phyloP scores from a whole-genome alignment of 108 stramenopile genomes.

The Cyclotella atomus region DNA sequence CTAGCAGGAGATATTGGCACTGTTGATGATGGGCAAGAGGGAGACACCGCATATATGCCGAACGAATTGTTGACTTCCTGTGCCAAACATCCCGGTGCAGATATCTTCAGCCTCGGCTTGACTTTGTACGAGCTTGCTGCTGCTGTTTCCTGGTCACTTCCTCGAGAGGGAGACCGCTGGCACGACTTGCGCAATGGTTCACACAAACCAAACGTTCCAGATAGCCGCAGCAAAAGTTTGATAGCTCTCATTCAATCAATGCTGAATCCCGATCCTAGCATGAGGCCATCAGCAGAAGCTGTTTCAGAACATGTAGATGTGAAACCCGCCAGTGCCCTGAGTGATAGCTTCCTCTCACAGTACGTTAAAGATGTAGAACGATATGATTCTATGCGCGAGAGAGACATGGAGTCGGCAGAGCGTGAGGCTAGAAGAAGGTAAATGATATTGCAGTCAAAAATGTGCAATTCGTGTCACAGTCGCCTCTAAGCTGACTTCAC shows the following conservation, averaged over 20 bases:
- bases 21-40: conserved; percentile 84
- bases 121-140: conserved; percentile 80
- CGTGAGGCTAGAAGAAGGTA: conserved; percentile 47
- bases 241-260: conserved; percentile 58
- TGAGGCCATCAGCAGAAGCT: conserved; percentile 68
- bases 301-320: conserved; percentile 51
- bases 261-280: conserved; percentile 48
- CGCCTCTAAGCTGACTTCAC: not conserved
- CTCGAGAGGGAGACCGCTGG: conserved; percentile 77
- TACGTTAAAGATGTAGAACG: conserved; percentile 76
- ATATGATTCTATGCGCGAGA: conserved; percentile 55
- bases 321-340: conserved; percentile 45
- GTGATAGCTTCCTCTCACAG: conserved; percentile 67
- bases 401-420: conserved; percentile 46
- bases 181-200: conserved; percentile 64
- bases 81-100: conserved; percentile 67
- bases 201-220: conserved; percentile 58
- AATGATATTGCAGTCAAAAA: not conserved
- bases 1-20: conserved; percentile 76
- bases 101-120: conserved; percentile 86
- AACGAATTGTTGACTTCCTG: conserved; percentile 59
- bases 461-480: not conserved
- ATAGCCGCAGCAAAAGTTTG: conserved; percentile 51
- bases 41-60: conserved; percentile 82
- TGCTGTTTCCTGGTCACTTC: conserved; percentile 51